These are phyloP conservation scores for Dendrocalamus sinicus DNA, from an alignment of 176 grass and related monocot genomes.

Conservation along the genomic window DNA sequence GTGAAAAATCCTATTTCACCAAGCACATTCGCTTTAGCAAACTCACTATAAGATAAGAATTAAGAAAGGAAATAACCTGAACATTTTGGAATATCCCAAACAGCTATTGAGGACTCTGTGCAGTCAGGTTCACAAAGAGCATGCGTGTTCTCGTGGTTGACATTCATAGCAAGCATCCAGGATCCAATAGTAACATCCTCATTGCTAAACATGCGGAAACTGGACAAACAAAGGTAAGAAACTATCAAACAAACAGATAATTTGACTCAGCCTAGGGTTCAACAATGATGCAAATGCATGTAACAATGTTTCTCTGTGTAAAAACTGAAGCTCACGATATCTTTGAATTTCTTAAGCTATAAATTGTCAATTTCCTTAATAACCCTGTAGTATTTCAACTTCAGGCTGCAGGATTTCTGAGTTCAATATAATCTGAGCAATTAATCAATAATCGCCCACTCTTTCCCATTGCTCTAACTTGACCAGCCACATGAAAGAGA, in stretches of 20 bases:
- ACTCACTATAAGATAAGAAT: slow-evolving; percentile 9
- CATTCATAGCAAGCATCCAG: slow-evolving; percentile 99
- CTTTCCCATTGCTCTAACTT: background rate
- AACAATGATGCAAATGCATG: background rate
- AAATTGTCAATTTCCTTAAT: slow-evolving; percentile 11
- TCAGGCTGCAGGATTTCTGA: background rate
- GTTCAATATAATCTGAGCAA: slow-evolving; percentile 21
- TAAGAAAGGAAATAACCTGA: slow-evolving; percentile 71
- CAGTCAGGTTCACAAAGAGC: slow-evolving; percentile 84
- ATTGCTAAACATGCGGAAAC: slow-evolving; percentile 99
- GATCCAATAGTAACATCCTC: slow-evolving; percentile 96
- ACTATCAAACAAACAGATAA: slow-evolving; percentile 1
- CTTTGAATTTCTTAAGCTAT: background rate
- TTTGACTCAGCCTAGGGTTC: background rate
- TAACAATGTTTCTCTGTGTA: background rate
- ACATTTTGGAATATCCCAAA: slow-evolving; percentile 99
- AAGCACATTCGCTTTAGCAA: background rate
- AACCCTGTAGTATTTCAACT: background rate
- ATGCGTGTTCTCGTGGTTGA: slow-evolving; percentile 90
- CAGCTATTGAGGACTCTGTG: slow-evolving; percentile 78
- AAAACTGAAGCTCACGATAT: background rate
- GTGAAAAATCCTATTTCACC: background rate
- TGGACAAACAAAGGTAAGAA: slow-evolving; percentile 46
- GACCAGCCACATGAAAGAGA: background rate
- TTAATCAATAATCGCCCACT: background rate